Percentiles rank a stretch among this genome's conserved stretches.
phyloP scores from a whole-genome alignment of 164 flowering plant genomes.

The Kingdonia uniflora region DNA sequence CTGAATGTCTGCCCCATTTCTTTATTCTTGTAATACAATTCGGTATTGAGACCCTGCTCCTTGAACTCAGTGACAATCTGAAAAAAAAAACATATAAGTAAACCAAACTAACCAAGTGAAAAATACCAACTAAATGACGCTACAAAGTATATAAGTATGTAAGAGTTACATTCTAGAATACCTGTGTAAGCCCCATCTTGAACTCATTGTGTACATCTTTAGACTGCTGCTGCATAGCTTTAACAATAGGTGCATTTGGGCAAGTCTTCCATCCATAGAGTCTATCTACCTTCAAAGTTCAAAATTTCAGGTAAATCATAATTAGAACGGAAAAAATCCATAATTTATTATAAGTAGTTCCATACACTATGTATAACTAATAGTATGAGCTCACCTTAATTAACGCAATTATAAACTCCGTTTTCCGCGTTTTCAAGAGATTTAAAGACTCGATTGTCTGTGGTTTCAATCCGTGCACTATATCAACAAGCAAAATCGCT shows the following conservation, averaged over 20 bases:
- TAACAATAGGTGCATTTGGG: constrained; percentile 71
- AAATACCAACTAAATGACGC: too few species aligned
- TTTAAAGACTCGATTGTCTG: constrained; percentile 96
- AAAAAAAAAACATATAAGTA: constrained; percentile 3
- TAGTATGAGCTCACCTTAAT: constrained; percentile 58
- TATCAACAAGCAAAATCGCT: constrained; percentile 94
- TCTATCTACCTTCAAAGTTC: too few species aligned
- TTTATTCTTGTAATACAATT: constrained; percentile 80
- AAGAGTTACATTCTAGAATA: too few species aligned
- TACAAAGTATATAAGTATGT: too few species aligned
- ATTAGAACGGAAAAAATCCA: neutral
- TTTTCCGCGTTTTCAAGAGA: constrained; percentile 87
- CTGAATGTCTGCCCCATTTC: constrained; percentile 87
- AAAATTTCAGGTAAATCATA: constrained; percentile 23
- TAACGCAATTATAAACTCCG: constrained; percentile 90
- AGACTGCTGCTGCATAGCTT: constrained; percentile 71
- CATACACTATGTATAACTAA: too few species aligned
- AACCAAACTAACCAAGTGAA: too few species aligned
- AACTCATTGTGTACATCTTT: constrained; percentile 78
- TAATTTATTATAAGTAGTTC: neutral
- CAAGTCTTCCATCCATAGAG: constrained; percentile 90
- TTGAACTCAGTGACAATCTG: constrained; percentile 74
- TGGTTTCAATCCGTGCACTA: constrained; percentile 97
- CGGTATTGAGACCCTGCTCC: constrained; percentile 92
- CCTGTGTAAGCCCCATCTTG: constrained; percentile 55